Evolutionary conservation across 805 yeast species (phyloP).

Genomic region (Cyberlindnera meyerae): DNA sequence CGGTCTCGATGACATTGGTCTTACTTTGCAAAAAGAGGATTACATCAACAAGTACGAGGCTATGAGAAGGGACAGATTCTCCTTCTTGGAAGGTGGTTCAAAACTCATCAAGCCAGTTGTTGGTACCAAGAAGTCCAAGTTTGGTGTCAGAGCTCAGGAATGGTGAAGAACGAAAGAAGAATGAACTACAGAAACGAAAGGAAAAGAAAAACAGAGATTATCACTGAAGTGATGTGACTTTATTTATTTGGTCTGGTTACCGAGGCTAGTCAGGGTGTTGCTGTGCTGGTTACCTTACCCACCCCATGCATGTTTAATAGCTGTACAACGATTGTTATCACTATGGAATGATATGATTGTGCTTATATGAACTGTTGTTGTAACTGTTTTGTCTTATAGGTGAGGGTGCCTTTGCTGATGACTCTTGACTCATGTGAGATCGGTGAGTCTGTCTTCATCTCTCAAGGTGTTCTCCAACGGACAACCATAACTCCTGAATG

Average conservation of each 20-base stretch:
- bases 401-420: too few relatives aligned
- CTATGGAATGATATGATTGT: slow-evolving; percentile 15
- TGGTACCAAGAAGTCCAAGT: slow-evolving; percentile 64
- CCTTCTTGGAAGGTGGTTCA: slow-evolving; percentile 91
- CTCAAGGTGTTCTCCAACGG: too few relatives aligned
- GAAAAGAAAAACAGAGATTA: not conserved
- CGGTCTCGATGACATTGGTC: slow-evolving; percentile 95
- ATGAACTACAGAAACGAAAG: not conserved
- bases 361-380: too few relatives aligned
- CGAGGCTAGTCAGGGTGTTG: too few relatives aligned
- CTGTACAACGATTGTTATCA: slow-evolving; percentile 13
- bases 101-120: slow-evolving; percentile 57
- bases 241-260: slow-evolving; percentile 6
- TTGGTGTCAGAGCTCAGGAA: slow-evolving; percentile 67
- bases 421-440: too few relatives aligned
- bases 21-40: slow-evolving; percentile 86
- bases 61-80: slow-evolving; percentile 70
- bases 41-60: slow-evolving; percentile 71
- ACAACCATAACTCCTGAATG: too few relatives aligned
- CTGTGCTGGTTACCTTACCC: too few relatives aligned
- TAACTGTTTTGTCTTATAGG: too few relatives aligned
- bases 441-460: too few relatives aligned
- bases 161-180: slow-evolving; percentile 41
- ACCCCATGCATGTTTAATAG: not conserved
- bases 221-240: slow-evolving; percentile 6